A percentile compares a stretch with the other conserved stretches of the same genome.
These are phyloP conservation scores for Plicaturopsis crispa DNA, from an alignment of 768 basidiomycete genomes.

Conservation along the genomic window DNA sequence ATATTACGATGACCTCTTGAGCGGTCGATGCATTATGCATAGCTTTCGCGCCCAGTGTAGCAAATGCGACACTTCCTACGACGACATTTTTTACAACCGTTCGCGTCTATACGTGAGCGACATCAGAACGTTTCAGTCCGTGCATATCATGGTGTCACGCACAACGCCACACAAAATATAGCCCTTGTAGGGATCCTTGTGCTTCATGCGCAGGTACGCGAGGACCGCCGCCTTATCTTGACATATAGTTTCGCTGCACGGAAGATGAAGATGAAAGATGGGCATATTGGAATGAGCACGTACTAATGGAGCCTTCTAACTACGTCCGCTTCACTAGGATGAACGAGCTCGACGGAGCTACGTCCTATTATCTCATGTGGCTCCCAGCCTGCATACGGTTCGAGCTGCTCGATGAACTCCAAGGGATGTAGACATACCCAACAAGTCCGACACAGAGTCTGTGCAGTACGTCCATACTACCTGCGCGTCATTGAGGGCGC, in stretches of 20 bases:
- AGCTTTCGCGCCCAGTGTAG: constrained; percentile 65
- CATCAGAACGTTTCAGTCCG: not conserved
- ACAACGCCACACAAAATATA: constrained; percentile 73
- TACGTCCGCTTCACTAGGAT: constrained; percentile 68
- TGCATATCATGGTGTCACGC: constrained; percentile 19
- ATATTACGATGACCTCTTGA: constrained; percentile 71
- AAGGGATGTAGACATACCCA: constrained; percentile 34
- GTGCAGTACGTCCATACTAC: constrained; percentile 62
- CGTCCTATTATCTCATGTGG: constrained; percentile 62
- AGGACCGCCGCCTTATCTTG: constrained; percentile 77
- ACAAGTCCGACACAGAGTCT: constrained; percentile 57
- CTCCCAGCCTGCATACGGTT: constrained; percentile 51
- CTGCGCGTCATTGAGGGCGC: too few species aligned
- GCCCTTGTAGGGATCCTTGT: constrained; percentile 73
- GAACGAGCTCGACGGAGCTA: constrained; percentile 68
- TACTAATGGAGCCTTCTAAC: constrained; percentile 69
- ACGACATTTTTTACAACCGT: constrained; percentile 69
- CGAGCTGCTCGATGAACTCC: not conserved
- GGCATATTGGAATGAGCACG: constrained; percentile 11
- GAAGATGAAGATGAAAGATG: constrained; percentile 1
- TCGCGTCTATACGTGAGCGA: constrained; percentile 30
- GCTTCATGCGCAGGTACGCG: constrained; percentile 70
- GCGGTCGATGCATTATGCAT: constrained; percentile 79
- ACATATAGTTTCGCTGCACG: constrained; percentile 58
- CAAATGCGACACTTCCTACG: constrained; percentile 75